phyloP scores from a whole-genome alignment of 2,329 filamentous ascomycete genomes.

The Paecilomyces fulvus region DNA sequence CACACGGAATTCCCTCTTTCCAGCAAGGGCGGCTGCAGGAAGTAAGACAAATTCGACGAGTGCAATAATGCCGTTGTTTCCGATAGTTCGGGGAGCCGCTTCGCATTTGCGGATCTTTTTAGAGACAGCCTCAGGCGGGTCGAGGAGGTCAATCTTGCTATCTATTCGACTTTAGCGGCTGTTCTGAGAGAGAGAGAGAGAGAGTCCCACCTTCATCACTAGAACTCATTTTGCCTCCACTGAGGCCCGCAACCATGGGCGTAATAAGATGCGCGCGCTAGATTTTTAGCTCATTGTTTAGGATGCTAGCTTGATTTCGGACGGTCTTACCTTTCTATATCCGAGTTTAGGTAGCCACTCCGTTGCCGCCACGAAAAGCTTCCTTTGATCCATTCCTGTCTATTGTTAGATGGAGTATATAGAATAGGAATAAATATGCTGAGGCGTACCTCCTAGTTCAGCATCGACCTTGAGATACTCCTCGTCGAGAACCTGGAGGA shows the following conservation, averaged over 20 bases:
- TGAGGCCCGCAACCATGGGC: conserved; percentile 80
- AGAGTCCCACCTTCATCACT: conserved; percentile 43
- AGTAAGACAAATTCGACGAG: conserved; percentile 85
- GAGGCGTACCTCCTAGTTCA: conserved; percentile 72
- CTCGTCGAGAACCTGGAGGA: conserved; percentile 88
- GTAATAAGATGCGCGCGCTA: conserved; percentile 65
- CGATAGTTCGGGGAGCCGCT: conserved; percentile 64
- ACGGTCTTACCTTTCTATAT: conserved; percentile 51
- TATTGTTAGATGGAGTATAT: too few relatives aligned
- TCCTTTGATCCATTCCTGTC: conserved; percentile 22
- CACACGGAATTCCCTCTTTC: conserved; percentile 58
- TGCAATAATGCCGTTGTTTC: conserved; percentile 78
- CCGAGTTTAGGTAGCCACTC: conserved; percentile 77
- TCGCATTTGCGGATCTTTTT: conserved; percentile 84
- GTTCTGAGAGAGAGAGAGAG: not conserved
- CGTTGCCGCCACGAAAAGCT: conserved; percentile 47
- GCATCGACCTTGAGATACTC: conserved; percentile 79
- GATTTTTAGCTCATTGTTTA: conserved; percentile 18
- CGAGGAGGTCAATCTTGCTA: conserved; percentile 90
- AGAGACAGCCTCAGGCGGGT: conserved; percentile 61
- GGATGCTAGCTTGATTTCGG: conserved; percentile 6
- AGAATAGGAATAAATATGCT: too few relatives aligned
- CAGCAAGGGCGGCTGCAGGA: conserved; percentile 46
- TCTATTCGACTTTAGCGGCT: conserved; percentile 36
- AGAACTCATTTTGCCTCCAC: conserved; percentile 79